Evolutionary conservation across 345 rosid genomes (phyloP), one percentile per base, ranked within the genome.

Genomic region (Rubroshorea leprosula): DNA sequence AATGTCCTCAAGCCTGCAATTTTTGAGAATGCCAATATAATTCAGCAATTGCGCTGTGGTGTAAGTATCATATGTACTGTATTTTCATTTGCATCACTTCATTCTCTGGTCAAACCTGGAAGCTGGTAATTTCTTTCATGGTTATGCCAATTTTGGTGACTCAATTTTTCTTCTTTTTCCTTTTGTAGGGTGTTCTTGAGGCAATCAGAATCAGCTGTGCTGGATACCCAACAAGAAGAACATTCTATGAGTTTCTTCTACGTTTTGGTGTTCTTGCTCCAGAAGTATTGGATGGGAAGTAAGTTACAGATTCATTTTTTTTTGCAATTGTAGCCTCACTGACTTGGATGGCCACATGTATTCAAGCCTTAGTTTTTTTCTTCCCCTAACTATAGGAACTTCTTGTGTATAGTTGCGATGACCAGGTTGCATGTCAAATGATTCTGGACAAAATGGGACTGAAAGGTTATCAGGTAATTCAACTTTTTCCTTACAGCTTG

Each of bases 31-130:
- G 72, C 73, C 48, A 93, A 82, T 62, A 87, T 89, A 65, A 93
- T 93, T 63, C 97, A 93, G 73, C 99, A 93, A 73, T 80, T 93
- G 63, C 88, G 99, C 11, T 89, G 99, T 78, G 99, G 99, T 68
- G 99, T 93, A 77, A 85, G 99, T 78, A 78, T 74, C 49, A 59
- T 69, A 41, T 23, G 52, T 69, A 54, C n/a, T 62, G 8, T 1
- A 55, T 41, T 18, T 51, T 35, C 50, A 11, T 57, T 67, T 65
- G 47, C 62, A 50, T 1, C 61, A 25, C 25, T 24, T 48, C 55
- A 16, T 48, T 12, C 51, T 15, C 45, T 45, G 56, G 55, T 5
- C 20, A 47, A 63, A 57, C 19, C 24, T 29, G 18, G 18, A 53
- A 45, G 27, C 54, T 58, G 23, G 46, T 29, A 17, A 44, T 49